Conservation (phyloP, 2,329 filamentous ascomycete species). For the Neocatenulostroma microsporum region DNA sequence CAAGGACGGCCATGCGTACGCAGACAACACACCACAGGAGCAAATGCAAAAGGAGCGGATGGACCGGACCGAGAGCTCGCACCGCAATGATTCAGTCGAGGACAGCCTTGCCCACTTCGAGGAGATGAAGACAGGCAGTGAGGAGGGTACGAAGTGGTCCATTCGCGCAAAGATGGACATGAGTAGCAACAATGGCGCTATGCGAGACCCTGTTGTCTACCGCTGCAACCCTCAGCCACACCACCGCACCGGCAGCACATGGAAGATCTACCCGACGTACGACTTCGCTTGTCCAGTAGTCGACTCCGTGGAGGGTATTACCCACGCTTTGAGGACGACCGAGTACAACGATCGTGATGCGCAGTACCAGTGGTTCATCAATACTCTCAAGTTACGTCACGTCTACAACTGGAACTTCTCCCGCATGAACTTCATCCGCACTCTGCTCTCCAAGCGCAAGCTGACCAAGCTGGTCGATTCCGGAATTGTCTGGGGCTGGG, state of each 20-base stretch:
- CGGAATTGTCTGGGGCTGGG: constrained; percentile 73
- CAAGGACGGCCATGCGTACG: constrained; percentile 79
- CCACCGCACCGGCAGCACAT: constrained; percentile 69
- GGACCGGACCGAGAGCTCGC: constrained; percentile 72
- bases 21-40: constrained; percentile 87
- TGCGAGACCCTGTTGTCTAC: constrained; percentile 96
- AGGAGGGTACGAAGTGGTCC: constrained; percentile 75
- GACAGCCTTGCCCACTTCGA: constrained; percentile 81
- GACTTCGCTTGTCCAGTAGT: constrained; percentile 79
- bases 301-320: constrained; percentile 73
- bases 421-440: constrained; percentile 75
- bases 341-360: constrained; percentile 83
- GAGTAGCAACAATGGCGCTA: constrained; percentile 88
- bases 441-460: constrained; percentile 79
- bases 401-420: constrained; percentile 83
- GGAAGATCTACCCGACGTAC: constrained; percentile 85
- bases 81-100: constrained; percentile 69
- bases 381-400: constrained; percentile 63
- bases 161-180: constrained; percentile 91
- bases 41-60: constrained; percentile 78
- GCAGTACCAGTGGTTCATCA: constrained; percentile 79
- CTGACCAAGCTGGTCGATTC: constrained; percentile 73
- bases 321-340: constrained; percentile 73
- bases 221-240: constrained; percentile 71
- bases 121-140: constrained; percentile 82